Evolutionary conservation across 2,329 filamentous ascomycete species (phyloP), one percentile per base, ranked within the genome.

Genomic region (Aspergillus phoenicis): DNA sequence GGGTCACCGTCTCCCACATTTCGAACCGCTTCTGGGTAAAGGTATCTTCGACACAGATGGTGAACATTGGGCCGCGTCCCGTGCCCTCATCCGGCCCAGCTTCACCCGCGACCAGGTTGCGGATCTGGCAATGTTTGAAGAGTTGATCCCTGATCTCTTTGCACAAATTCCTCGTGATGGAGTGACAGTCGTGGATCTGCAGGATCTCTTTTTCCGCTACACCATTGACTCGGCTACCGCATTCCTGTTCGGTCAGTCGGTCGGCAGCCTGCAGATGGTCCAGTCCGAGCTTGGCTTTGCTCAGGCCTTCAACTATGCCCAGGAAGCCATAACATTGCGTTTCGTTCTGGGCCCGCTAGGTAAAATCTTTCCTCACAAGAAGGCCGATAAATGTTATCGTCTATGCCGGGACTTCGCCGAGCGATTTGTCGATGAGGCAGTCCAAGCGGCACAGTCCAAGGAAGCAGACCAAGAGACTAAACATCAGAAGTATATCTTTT

Each of bases 171-270:
- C 55, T 5, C 17, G 28, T 28, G 55, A 57, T 20, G 45, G 55
- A 8, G 13, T n/a, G 13, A 57, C 55, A 22, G 43, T 24, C 3
- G 55, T 57, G 30, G 55, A 57, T 8, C 30, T 57, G 2, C 55
- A 57, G 22, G 55, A 57, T n/a, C 20, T 48, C 8, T 48, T 57
- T n/a, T 41, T 57, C 7, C 45, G 55, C 43, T 43, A 55, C 8
- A 55, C 52, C 4, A 28, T 91, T 89, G 48, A 91, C 62, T 84
- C 86, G 0, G 86, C 87, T 0, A 90, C 87, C 0, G 86, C 88
- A 49, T 89, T 91, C 64, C 75, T 91, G 4, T 87, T 91, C 51
- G 88, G 89, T 6, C 78, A 85, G 51, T 85, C 81, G 54, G 81
- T 82, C 3, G 75, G 81, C 62, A 81, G 80, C 13, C 68, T 85